Conservation (phyloP, 768 basidiomycete species). For the Leucosporidium creatinivorum region DNA sequence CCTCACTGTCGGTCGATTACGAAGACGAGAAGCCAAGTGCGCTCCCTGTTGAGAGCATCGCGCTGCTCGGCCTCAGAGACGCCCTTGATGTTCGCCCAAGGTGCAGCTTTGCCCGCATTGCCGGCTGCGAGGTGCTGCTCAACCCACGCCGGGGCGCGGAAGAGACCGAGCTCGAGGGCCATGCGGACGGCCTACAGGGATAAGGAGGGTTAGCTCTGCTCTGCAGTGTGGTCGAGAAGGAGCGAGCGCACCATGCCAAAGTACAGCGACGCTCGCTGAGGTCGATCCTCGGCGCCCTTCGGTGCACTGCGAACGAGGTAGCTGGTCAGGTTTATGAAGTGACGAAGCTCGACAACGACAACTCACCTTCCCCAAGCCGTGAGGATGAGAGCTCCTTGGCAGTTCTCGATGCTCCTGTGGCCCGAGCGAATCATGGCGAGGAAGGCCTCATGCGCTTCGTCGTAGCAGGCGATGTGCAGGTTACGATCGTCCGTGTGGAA, state of each 20-base stretch:
- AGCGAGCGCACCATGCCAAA: slow-evolving; percentile 28
- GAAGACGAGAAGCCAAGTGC: slow-evolving; percentile 67
- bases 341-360: too few relatives aligned
- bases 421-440: slow-evolving; percentile 50
- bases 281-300: slow-evolving; percentile 66
- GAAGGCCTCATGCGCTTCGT: slow-evolving; percentile 76
- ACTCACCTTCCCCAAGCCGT: slow-evolving; percentile 60
- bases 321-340: too few relatives aligned
- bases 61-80: slow-evolving; percentile 56
- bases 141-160: slow-evolving; percentile 17
- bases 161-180: slow-evolving; percentile 66
- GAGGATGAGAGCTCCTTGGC: slow-evolving; percentile 74
- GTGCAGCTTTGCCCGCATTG: slow-evolving; percentile 4
- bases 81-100: slow-evolving; percentile 62
- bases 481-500: slow-evolving; percentile 69
- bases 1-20: slow-evolving; percentile 29
- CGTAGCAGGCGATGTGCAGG: slow-evolving; percentile 62
- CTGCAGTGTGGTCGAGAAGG: not conserved
- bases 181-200: slow-evolving; percentile 51
- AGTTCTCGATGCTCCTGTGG: slow-evolving; percentile 69
- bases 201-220: not conserved
- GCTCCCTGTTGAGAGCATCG: slow-evolving; percentile 89
- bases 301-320: slow-evolving; percentile 54
- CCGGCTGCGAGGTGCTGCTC: slow-evolving; percentile 19
- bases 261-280: slow-evolving; percentile 66